Percentiles rank a stretch among this genome's conserved stretches.
Evolutionary conservation across 306 rosid genomes (phyloP).

Genomic region (Acacia crassicarpa): DNA sequence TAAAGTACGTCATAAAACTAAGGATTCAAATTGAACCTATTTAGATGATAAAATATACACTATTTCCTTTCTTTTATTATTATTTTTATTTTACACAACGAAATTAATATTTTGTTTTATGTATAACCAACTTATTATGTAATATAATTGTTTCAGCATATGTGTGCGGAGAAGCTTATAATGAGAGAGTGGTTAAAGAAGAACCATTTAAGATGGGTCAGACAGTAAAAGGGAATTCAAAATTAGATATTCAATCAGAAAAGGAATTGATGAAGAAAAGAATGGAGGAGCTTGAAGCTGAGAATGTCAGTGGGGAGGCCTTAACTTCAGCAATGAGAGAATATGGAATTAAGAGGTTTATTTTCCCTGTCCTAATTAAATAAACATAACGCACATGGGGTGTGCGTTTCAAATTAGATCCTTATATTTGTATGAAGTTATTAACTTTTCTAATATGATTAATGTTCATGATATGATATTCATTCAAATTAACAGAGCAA

Average conservation of each 20-base stretch:
- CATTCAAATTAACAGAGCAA: constrained; percentile 16
- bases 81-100: neutral
- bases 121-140: neutral
- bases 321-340: neutral
- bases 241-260: constrained; percentile 37
- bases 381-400: no score
- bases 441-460: neutral
- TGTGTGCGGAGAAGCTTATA: constrained; percentile 38
- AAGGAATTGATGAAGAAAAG: constrained; percentile 27
- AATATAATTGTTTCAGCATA: constrained; percentile 33
- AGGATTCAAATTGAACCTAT: no score
- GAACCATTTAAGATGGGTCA: constrained; percentile 28
- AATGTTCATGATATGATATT: neutral
- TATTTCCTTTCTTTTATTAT: no score
- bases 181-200: constrained; percentile 17
- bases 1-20: no score
- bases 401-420: no score
- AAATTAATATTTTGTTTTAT: no score
- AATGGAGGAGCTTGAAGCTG: neutral
- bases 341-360: neutral
- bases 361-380: neutral
- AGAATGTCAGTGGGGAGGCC: neutral
- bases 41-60: no score
- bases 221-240: neutral
- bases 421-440: no score